A percentile compares a stretch with the other conserved stretches of the same genome.
Conservation (phyloP, 1,284 basidiomycete genomes). For the Nidula niveotomentosa region DNA sequence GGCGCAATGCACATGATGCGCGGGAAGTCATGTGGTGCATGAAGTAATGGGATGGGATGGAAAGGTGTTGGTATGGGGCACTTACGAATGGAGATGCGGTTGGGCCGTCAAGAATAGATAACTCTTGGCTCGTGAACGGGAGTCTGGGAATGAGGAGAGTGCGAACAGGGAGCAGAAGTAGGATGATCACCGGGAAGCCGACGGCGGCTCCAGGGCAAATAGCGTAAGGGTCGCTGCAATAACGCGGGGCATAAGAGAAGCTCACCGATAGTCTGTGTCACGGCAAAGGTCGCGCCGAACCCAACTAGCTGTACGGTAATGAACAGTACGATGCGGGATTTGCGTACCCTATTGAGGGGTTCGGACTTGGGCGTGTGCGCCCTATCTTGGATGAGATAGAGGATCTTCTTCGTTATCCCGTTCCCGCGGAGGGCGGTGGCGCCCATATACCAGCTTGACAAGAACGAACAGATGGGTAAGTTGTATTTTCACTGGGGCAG, state of each 20-base stretch:
- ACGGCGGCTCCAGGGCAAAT: conserved; percentile 67
- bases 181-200: conserved; percentile 90
- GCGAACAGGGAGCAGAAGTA: conserved; percentile 84
- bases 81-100: conserved; percentile 83
- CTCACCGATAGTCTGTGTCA: conserved; percentile 89
- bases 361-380: conserved; percentile 62
- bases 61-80: conserved; percentile 15
- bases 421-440: conserved; percentile 80
- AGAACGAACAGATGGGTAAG: conserved; percentile 5
- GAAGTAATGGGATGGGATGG: neutral
- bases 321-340: conserved; percentile 78
- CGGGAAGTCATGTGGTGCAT: too few relatives aligned
- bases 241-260: neutral
- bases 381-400: conserved; percentile 82
- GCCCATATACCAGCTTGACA: conserved; percentile 86
- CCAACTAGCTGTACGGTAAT: conserved; percentile 80
- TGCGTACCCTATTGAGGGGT: conserved; percentile 74
- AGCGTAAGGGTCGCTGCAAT: conserved; percentile 2
- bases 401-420: conserved; percentile 81
- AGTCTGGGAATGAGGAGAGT: conserved; percentile 73
- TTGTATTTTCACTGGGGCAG: neutral
- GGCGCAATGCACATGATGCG: too few relatives aligned
- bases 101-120: conserved; percentile 85
- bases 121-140: conserved; percentile 80
- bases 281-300: conserved; percentile 89